Conservation (phyloP, 2,329 filamentous ascomycete genomes). For the Cladosporium cucumerinum region DNA sequence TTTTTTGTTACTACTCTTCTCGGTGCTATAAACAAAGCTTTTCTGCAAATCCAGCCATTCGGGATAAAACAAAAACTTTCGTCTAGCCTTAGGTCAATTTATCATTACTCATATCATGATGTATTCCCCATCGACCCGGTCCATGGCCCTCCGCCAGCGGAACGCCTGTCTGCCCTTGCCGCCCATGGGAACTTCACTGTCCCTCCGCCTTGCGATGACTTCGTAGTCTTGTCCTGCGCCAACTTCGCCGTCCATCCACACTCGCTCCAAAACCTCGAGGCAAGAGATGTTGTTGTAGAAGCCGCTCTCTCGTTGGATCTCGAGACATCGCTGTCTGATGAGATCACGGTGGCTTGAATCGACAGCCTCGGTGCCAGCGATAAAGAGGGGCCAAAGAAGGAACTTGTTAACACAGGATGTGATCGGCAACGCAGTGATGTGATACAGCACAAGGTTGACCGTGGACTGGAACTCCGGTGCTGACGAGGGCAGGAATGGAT, state of each 20-base stretch:
- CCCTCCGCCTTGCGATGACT: slow-evolving; percentile 25
- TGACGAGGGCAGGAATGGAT: slow-evolving; percentile 67
- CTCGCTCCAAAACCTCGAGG: slow-evolving; percentile 77
- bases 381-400: slow-evolving; percentile 87
- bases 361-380: slow-evolving; percentile 84
- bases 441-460: slow-evolving; percentile 77
- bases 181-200: slow-evolving; percentile 17
- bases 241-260: slow-evolving; percentile 58
- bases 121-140: slow-evolving; percentile 50
- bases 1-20: neutral
- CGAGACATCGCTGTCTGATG: slow-evolving; percentile 74
- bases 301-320: slow-evolving; percentile 82
- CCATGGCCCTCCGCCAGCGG: slow-evolving; percentile 51
- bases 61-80: slow-evolving; percentile 9
- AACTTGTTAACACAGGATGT: slow-evolving; percentile 78
- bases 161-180: slow-evolving; percentile 38
- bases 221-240: slow-evolving; percentile 27
- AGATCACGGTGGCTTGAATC: slow-evolving; percentile 74
- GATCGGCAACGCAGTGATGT: slow-evolving; percentile 73
- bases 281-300: slow-evolving; percentile 92
- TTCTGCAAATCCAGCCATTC: neutral
- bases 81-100: slow-evolving; percentile 9
- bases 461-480: slow-evolving; percentile 78
- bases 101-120: slow-evolving; percentile 44
- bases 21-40: neutral